Base-by-base conservation (phyloP, 768 basidiomycete species). In the Suillus alpinus region DNA sequence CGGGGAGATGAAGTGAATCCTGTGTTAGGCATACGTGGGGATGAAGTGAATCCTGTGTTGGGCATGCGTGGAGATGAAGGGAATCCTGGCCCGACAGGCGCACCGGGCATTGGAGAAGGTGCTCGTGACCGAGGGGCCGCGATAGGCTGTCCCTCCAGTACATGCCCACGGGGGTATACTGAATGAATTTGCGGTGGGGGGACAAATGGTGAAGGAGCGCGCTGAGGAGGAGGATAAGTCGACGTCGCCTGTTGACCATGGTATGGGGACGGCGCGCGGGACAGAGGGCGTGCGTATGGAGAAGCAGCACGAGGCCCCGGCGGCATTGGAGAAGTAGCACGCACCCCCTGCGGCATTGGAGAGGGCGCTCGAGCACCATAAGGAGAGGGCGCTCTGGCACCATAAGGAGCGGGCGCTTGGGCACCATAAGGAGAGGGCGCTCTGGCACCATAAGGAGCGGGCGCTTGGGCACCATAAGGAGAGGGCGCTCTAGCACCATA, bases 101-200 rank as follows among this genome's bases (percentile, higher is more conserved):
- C 62, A 62, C 81, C 80, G 23, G 82, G 83, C 71, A 82, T 82
- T 10, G 87, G 85, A 23, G 83, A 83, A 31, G 83, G 71, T 3
- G 83, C 81, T 57, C 86, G 78, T 31, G 72, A 74, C 61, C 75
- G 65, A 43, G 70, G 72, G 9, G 9, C 23, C 20, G 8, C 7
- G 29, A 83, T 73, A 31, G 82, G 77, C 52, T 81, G 81, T 2
- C 86, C 86, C 59, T 83, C 86, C 65, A 86, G 64, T 44, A 81
- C 71, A 71, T 86, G 86, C 2, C 84, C 83, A 4, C 77, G 72
- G 52, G 87, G 83, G 68, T 87, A 87, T n/a, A 81, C 73, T 32
- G 65, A 51, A 23, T 41, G 63, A 44, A 57, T 14, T n/a, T 63
- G 66, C 13, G 56, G 59, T 59, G 73, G 64, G 32, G 66, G 65